phyloP scores from a whole-genome alignment of 208 protist species.

The Leishmania amazonensis region DNA sequence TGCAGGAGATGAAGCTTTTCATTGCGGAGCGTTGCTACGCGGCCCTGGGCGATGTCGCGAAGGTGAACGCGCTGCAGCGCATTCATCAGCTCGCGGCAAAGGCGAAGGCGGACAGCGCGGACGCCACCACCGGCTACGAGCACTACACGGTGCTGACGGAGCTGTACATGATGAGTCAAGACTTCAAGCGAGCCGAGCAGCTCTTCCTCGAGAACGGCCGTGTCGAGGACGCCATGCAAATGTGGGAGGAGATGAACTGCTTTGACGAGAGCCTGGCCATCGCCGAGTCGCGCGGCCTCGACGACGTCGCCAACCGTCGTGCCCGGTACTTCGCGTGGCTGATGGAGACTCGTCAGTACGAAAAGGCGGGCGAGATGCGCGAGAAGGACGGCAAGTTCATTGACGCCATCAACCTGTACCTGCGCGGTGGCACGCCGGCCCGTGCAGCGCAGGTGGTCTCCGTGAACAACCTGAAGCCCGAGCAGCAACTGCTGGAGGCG shows the following conservation, averaged over 20 bases:
- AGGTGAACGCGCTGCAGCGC: slow-evolving; percentile 90
- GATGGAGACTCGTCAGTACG: slow-evolving; percentile 95
- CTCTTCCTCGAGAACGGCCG: slow-evolving; percentile 95
- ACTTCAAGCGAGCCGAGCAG: slow-evolving; percentile 94
- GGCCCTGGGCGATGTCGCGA: slow-evolving; percentile 94
- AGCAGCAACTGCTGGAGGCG: slow-evolving; percentile 93
- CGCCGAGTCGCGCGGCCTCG: slow-evolving; percentile 81
- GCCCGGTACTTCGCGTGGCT: slow-evolving; percentile 95
- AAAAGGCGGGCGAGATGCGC: slow-evolving; percentile 94
- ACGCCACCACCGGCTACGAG: slow-evolving; percentile 80
- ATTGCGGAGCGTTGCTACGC: slow-evolving; percentile 97
- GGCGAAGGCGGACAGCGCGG: slow-evolving; percentile 56
- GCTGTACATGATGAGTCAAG: slow-evolving; percentile 89
- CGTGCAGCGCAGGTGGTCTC: slow-evolving; percentile 93
- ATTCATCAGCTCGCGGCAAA: slow-evolving; percentile 86
- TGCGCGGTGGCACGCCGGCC: slow-evolving; percentile 93
- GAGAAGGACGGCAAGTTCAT: slow-evolving; percentile 95
- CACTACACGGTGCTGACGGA: slow-evolving; percentile 91
- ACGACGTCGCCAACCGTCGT: slow-evolving; percentile 86
- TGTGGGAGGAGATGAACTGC: slow-evolving; percentile 96
- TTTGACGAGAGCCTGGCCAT: slow-evolving; percentile 94
- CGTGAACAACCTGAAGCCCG: slow-evolving; percentile 75
- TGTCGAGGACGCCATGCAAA: slow-evolving; percentile 93
- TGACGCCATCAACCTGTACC: slow-evolving; percentile 97
- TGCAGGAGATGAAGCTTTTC: slow-evolving; percentile 87